Conservation (phyloP, 306 rosid genomes). For the Adenanthera pavonina region DNA sequence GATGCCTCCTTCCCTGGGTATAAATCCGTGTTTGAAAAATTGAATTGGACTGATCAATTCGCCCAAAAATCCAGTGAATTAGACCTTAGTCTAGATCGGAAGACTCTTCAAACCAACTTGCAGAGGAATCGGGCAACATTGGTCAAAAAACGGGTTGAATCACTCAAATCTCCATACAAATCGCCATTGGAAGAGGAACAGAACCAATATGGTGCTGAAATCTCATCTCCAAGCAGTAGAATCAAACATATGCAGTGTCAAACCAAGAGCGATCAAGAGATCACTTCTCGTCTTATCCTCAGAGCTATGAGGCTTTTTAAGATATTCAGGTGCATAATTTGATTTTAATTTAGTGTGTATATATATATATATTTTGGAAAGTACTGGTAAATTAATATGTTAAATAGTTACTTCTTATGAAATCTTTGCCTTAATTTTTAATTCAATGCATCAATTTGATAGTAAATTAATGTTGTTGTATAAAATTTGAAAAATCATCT, state of each 20-base stretch:
- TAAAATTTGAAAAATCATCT: too few species aligned
- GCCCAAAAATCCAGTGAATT: neutral
- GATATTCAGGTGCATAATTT: neutral
- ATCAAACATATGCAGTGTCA: neutral
- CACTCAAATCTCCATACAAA: neutral
- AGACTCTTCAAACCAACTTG: neutral
- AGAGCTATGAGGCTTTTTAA: neutral
- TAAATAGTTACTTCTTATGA: too few species aligned
- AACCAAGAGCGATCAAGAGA: neutral
- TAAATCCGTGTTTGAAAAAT: too few species aligned
- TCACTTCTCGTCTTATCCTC: neutral
- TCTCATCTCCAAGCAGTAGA: neutral
- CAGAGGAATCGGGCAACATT: too few species aligned
- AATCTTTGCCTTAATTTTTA: too few species aligned
- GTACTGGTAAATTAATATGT: too few species aligned
- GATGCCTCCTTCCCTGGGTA: too few species aligned
- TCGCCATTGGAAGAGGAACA: neutral
- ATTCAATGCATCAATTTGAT: too few species aligned
- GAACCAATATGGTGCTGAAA: neutral
- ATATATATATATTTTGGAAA: too few species aligned
- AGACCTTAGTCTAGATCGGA: neutral
- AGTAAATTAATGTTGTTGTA: too few species aligned
- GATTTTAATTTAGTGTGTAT: too few species aligned
- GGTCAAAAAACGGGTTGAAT: neutral
- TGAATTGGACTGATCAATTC: neutral